These are phyloP conservation scores for Linderniella brevidens DNA, from an alignment of 257 asterid species.

Conservation along the genomic window DNA sequence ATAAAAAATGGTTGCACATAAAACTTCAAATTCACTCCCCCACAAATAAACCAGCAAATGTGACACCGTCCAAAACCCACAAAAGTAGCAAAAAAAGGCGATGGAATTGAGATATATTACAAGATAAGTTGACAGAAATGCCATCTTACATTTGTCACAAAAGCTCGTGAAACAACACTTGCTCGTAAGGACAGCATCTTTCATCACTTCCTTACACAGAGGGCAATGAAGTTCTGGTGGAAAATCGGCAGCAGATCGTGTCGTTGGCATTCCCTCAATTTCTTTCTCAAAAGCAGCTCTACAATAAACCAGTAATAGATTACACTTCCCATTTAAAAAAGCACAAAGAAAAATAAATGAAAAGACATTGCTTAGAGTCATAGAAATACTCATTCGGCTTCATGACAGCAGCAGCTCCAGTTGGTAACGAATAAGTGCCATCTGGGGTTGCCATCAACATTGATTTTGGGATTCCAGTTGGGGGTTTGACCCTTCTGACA, in stretches of 20 bases:
- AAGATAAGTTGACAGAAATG: neutral
- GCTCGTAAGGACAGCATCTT: constrained; percentile 95
- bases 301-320: too few species aligned
- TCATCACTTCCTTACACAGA: constrained; percentile 91
- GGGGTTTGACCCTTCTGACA: constrained; percentile 77
- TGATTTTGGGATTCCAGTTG: constrained; percentile 96
- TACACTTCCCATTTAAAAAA: too few species aligned
- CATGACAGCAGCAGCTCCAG: constrained; percentile 80
- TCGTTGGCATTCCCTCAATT: constrained; percentile 88
- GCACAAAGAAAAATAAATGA: too few species aligned
- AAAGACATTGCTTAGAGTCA: too few species aligned
- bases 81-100: neutral
- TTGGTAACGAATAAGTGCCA: constrained; percentile 89
- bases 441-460: constrained; percentile 92
- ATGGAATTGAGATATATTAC: neutral
- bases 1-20: neutral
- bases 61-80: neutral
- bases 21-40: too few species aligned
- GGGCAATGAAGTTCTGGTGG: constrained; percentile 95
- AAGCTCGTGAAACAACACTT: constrained; percentile 88
- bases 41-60: neutral
- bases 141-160: constrained; percentile 82
- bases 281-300: constrained; percentile 97
- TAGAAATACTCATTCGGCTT: constrained; percentile 69
- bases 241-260: constrained; percentile 64